Percentiles rank a stretch among this genome's conserved stretches.
Evolutionary conservation across 1,284 basidiomycete genomes (phyloP).

Genomic region (Cutaneotrichosporon cavernicola): DNA sequence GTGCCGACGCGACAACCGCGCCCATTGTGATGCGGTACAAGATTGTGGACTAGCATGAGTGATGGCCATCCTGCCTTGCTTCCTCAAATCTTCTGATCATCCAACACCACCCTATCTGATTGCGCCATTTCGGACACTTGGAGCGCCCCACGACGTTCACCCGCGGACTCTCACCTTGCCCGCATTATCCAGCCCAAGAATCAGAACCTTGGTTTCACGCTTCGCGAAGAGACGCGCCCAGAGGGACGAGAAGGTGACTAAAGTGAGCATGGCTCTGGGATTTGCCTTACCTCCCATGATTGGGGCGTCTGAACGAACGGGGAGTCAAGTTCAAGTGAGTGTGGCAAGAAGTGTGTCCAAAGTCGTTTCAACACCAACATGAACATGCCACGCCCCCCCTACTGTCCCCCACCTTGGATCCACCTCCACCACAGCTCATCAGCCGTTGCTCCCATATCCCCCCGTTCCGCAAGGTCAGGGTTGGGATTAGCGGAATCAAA

Average conservation of each 20-base stretch:
- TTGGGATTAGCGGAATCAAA: constrained; percentile 12
- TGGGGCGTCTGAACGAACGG: not conserved
- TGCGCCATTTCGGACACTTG: not conserved
- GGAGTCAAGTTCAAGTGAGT: not conserved
- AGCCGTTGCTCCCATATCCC: not conserved
- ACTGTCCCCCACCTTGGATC: not conserved
- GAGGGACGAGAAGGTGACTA: constrained; percentile 52
- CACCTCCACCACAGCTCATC: not conserved
- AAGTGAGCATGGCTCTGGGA: not conserved
- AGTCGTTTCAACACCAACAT: not conserved
- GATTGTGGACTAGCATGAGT: constrained; percentile 48
- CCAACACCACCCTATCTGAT: not conserved
- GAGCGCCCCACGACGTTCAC: not conserved
- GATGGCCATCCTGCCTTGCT: not conserved
- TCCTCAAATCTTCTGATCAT: not conserved
- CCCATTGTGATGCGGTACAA: constrained; percentile 58
- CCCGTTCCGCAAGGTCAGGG: not conserved
- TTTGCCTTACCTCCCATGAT: constrained; percentile 35
- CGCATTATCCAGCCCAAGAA: constrained; percentile 56
- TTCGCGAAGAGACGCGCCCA: constrained; percentile 56
- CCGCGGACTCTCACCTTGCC: constrained; percentile 49
- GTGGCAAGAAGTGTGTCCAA: not conserved
- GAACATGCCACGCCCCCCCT: not conserved
- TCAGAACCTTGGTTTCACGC: constrained; percentile 56
- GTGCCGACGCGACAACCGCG: constrained; percentile 57